Base-by-base conservation (phyloP, 2,329 filamentous ascomycete species). In the Fusarium falciforme region DNA sequence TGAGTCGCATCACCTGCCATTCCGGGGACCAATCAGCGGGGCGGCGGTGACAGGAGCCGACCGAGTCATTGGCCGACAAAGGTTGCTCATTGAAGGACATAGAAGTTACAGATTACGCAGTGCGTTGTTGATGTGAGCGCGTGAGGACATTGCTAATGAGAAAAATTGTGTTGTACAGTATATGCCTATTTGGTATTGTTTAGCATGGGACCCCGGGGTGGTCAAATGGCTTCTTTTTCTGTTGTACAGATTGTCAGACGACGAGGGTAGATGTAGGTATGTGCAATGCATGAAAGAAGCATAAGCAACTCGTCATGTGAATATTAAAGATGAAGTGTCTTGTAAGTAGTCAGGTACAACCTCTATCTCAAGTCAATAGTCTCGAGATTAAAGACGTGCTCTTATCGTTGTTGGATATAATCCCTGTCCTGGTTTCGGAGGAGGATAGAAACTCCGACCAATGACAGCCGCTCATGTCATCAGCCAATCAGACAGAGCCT, bases 1-100 rank as follows among this genome's bases (percentile, higher is more conserved):
- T 77, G 76, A 76, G 76, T n/a, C 65, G 76, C 71, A 72, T 78
- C 74, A 76, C 66, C 76, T 78, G 76, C 74, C 73, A 58, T 61
- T 29, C 17, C 22, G 54, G 33, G 35, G 54, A 54, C 76, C 76
- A 78, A 78, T 78, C 73, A 75, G 49, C 38, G 29, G 58, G 59
- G 49, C 29, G 35, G 42, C 35, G 47, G 58, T 38, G 44, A 62
- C 47, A 64, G 22, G 38, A 25, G 22, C 16, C 22, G n/a, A 31
- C 14, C 44, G 5, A 25, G 36, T 22, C 27, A 60, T 64, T 60
- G 40, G 54, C 59, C 10, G 40, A 33, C 44, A 60, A 31, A 29
- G 42, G 33, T 63, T 54, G 52, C 25, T 38, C 3, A 44, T 44
- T 44, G 40, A 22, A 22, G n/a, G 9, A 27, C 4, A 57, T 57